A percentile compares a stretch with the other conserved stretches of the same genome.
These are phyloP conservation scores for Astrothelium macrocarpum DNA, from an alignment of 495 filamentous ascomycete genomes.

Conservation along the genomic window DNA sequence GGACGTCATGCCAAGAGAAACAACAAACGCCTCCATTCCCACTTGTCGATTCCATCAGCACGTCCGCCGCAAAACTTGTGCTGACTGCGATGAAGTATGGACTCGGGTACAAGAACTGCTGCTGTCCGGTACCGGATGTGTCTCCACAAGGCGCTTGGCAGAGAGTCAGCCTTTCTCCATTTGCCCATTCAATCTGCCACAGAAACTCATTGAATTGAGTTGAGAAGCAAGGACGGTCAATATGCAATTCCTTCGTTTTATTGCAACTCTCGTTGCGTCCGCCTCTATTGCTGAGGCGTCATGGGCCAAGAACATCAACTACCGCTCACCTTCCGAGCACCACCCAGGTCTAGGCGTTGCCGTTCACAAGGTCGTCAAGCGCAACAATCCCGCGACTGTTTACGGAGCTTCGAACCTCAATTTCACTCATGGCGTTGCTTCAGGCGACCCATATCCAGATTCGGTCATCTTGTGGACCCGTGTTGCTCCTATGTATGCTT, in stretches of 20 bases:
- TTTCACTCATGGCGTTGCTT: conserved; percentile 64
- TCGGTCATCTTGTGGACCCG: conserved; percentile 61
- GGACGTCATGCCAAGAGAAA: not conserved
- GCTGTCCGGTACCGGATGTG: not conserved
- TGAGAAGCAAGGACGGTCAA: not conserved
- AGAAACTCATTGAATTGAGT: conserved; percentile 1
- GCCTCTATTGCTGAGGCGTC: conserved; percentile 8
- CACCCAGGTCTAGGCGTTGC: conserved; percentile 49
- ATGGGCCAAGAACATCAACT: conserved; percentile 18
- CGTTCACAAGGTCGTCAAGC: conserved; percentile 40
- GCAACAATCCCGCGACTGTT: conserved; percentile 32
- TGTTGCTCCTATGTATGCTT: conserved; percentile 44
- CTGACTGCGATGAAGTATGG: not conserved
- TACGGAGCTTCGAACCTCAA: conserved; percentile 40
- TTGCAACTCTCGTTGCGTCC: conserved; percentile 5
- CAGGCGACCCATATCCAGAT: conserved; percentile 55
- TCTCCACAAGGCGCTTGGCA: not conserved
- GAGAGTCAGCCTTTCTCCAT: not conserved
- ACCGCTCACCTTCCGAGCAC: conserved; percentile 44
- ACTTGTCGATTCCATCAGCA: not conserved
- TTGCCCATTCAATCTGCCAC: not conserved
- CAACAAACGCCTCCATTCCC: not conserved
- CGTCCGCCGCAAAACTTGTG: not conserved
- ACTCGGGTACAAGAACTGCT: not conserved
- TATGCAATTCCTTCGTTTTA: conserved; percentile 12